Conservation (phyloP, 495 filamentous ascomycete species). For the Rhizodiscina lignyota region DNA sequence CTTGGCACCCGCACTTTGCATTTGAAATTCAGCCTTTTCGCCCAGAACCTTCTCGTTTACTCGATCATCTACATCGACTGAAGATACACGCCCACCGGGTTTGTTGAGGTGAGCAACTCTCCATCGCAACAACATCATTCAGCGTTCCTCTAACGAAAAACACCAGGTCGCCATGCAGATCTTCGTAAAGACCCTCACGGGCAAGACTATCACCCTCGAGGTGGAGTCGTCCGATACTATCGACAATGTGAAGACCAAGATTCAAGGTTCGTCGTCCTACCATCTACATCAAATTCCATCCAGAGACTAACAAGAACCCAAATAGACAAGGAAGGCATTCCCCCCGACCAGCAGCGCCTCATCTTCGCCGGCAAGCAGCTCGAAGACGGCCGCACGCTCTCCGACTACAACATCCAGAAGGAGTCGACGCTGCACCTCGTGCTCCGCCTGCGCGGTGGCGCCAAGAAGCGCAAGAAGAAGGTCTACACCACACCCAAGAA, state of each 20-base stretch:
- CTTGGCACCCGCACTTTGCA: too few species aligned
- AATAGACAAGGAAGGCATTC: slow-evolving; percentile 97
- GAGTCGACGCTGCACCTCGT: slow-evolving; percentile 98
- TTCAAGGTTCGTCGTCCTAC: slow-evolving; percentile 37
- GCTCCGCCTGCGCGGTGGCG: slow-evolving; percentile 90
- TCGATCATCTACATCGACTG: too few species aligned
- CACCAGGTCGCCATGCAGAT: slow-evolving; percentile 84
- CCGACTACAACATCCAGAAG: slow-evolving; percentile 99
- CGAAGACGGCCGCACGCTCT: slow-evolving; percentile 96
- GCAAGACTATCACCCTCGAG: slow-evolving; percentile 99
- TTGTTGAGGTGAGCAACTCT: too few species aligned
- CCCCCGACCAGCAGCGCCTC: slow-evolving; percentile 98
- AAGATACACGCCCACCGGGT: too few species aligned
- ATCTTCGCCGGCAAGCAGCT: slow-evolving; percentile 99
- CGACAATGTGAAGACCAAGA: slow-evolving; percentile 98
- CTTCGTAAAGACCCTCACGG: slow-evolving; percentile 99
- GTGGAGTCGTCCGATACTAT: slow-evolving; percentile 99
- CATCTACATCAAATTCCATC: slow-evolving; percentile 4
- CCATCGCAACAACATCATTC: too few species aligned
- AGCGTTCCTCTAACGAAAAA: too few species aligned
- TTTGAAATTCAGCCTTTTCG: too few species aligned
- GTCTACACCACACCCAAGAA: slow-evolving; percentile 99
- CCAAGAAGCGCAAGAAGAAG: slow-evolving; percentile 99
- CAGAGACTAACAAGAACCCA: not conserved
- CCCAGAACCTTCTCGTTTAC: too few species aligned